Evolutionary conservation across 345 rosid genomes (phyloP).

Genomic region (Murraya koenigii): DNA sequence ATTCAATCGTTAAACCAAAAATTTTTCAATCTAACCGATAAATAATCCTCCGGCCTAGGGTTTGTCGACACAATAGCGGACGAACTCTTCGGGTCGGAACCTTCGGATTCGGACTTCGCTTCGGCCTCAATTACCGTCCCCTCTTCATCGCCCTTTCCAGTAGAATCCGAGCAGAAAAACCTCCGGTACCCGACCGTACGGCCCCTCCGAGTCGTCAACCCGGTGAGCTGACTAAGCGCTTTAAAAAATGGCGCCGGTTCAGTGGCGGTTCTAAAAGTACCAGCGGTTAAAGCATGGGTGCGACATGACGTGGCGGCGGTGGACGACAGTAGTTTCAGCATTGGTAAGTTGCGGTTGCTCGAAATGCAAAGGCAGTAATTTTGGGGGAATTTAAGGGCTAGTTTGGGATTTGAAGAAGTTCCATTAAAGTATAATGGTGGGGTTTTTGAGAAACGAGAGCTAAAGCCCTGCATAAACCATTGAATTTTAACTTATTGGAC

Average conservation of each 20-base stretch:
- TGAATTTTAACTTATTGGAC: slow-evolving; percentile 35
- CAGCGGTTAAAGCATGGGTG: slow-evolving; percentile 23
- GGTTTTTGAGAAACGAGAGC: slow-evolving; percentile 15
- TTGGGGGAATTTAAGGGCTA: slow-evolving; percentile 15
- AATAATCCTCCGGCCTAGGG: slow-evolving; percentile 87
- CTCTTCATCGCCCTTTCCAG: slow-evolving; percentile 24
- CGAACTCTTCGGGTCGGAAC: slow-evolving; percentile 49
- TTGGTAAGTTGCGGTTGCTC: slow-evolving; percentile 25
- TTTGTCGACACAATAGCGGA: slow-evolving; percentile 80
- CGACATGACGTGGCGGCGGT: slow-evolving; percentile 2
- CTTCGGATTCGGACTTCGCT: slow-evolving; percentile 43
- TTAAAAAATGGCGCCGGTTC: slow-evolving; percentile 36
- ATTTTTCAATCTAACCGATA: slow-evolving; percentile 50
- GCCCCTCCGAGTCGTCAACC: slow-evolving; percentile 32
- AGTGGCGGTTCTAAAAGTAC: slow-evolving; percentile 32
- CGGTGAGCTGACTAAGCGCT: slow-evolving; percentile 44
- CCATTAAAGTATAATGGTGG: slow-evolving; percentile 26
- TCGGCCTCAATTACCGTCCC: slow-evolving; percentile 43
- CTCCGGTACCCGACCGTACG: slow-evolving; percentile 38
- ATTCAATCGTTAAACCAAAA: background rate
- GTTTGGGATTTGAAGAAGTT: slow-evolving; percentile 4
- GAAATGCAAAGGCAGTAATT: slow-evolving; percentile 5
- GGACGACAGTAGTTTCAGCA: slow-evolving; percentile 68
- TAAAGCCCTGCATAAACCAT: slow-evolving; percentile 42
- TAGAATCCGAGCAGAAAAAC: slow-evolving; percentile 76